Base-by-base conservation (phyloP, 1,139 yeast genomes). In the Magnusiomyces sp. region DNA sequence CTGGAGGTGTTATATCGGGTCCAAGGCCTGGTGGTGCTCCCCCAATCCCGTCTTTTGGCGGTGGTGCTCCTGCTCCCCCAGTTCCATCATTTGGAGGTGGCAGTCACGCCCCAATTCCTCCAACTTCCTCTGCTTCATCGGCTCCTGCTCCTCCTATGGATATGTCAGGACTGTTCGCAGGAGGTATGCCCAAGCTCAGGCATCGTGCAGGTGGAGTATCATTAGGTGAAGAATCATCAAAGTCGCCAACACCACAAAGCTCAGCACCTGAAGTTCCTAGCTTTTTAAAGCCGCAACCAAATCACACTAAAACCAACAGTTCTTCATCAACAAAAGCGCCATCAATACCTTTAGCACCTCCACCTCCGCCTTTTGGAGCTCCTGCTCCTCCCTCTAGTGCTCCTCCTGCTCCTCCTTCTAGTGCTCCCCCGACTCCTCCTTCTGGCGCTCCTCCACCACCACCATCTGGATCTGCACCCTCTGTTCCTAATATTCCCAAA, bases 141-240 rank as follows among this genome's bases (percentile, higher is more conserved):
- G 50, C 43, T 33, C 53, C 36, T 14, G 48, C 50, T 31, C 46
- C 54, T 13, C 50, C 65, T n/a, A 44, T 29, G 2, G 46, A 49
- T 11, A 67, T 87, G 55, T 95, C 90, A 20, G 92, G 84, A 52
- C 75, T 87, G 14, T 81, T 87, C 65, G 94, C 95, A 7, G 89
- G 87, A 10, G 95, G 95, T 1, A 75, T 88, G 64, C 95, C 96
- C 7, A 86, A 84, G 60, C 71, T 88, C 57, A 80, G 77, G 58
- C 81, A 80, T 55, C 74, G 75, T 39, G 71, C 69, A 29, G 77
- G 74, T n/a, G 63, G 75, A 1, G 73, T 72, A 9, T 65, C 70
- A 34, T 67, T 74, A 1, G 75, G 77, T 1, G 63, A 43, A 7
- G 13, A 34, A 4, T 42, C 38, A 6, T 42, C 45, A 4, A 29